Base-by-base conservation (phyloP, 345 rosid genomes). In the Punica granatum region DNA sequence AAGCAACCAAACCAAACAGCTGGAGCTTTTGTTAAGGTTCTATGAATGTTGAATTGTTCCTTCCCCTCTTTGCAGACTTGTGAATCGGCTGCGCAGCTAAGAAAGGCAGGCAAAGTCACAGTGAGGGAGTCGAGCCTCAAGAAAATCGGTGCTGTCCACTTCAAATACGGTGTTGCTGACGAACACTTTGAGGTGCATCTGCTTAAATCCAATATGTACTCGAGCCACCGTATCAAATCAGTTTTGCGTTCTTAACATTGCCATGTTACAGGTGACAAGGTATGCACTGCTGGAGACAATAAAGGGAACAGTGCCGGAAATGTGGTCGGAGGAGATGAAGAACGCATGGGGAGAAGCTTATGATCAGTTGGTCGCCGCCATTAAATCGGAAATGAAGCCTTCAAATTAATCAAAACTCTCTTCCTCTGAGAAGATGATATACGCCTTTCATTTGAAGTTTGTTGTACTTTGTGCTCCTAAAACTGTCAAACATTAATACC, bases 251-350 rank as follows among this genome's bases (percentile, higher is more conserved):
- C 28, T 12, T 32, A 1, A 18, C 14, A 7, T 16, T 0, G 65
- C 19, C 43, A 60, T 18, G 15, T 44, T 69, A 60, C 61, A 86
- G 97, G 92, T 90, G 53, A 71, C 85, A 0, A 88, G 78, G 73
- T 90, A 76, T 83, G 90, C 98, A 58, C 70, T 92, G 53, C 1
- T 86, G 78, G 95, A 90, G 69, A 88, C 86, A 21, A 83, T 92
- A 70, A 84, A 85, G 63, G 96, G 85, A 42, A 96, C 90, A 19
- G 86, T 88, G 8, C 85, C 86, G 7, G 96, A 92, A 75, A 88
- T 92, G 86, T 88, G 96, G 95, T 88, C 92, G 30, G 72, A 82
- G 31, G 90, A 88, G 67, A 85, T 88, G 96, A 90, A 90, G 78
- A 72, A 67, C 46, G 96, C 96, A 25, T 88, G 96, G 90, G 90